Percentiles rank a stretch among this genome's conserved stretches.
These are phyloP conservation scores for Acacia concinna DNA, from an alignment of 331 rosid genomes.

Conservation along the genomic window DNA sequence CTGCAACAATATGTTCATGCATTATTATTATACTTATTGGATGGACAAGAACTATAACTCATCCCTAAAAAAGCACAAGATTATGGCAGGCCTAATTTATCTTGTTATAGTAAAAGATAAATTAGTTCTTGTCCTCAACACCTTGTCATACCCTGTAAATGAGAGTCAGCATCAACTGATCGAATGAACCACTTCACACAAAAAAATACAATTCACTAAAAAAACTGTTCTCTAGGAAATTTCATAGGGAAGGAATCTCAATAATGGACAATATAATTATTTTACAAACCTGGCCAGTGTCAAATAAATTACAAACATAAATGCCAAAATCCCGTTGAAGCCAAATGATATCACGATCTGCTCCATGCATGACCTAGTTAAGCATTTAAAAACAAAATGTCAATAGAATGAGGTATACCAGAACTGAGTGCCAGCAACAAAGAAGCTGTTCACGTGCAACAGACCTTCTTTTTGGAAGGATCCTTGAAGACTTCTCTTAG, in stretches of 20 bases:
- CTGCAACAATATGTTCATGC: slow-evolving; percentile 3
- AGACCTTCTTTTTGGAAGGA: slow-evolving; percentile 88
- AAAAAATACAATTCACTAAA: slow-evolving; percentile 7
- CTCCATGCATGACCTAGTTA: slow-evolving; percentile 96
- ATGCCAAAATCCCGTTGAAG: slow-evolving; percentile 98
- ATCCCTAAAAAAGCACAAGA: slow-evolving; percentile 4
- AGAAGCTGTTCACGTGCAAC: slow-evolving; percentile 20
- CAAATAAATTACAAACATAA: slow-evolving; percentile 89
- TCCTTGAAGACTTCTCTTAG: slow-evolving; percentile 92
- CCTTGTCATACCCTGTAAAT: neutral
- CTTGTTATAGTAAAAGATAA: slow-evolving; percentile 4
- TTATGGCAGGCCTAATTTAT: neutral
- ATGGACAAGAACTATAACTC: neutral
- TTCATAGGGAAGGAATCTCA: slow-evolving; percentile 18
- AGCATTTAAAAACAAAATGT: slow-evolving; percentile 30
- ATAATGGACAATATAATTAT: slow-evolving; percentile 26
- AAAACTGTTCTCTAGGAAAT: slow-evolving; percentile 13
- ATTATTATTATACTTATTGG: neutral
- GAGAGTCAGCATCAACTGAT: slow-evolving; percentile 23
- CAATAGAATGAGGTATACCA: slow-evolving; percentile 15
- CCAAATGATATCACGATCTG: slow-evolving; percentile 92
- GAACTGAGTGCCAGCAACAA: neutral
- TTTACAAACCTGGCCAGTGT: slow-evolving; percentile 92
- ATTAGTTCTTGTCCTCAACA: neutral
- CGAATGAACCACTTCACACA: slow-evolving; percentile 12